Evolutionary conservation across 805 yeast species (phyloP).

Genomic region (Lipomyces lipofer): DNA sequence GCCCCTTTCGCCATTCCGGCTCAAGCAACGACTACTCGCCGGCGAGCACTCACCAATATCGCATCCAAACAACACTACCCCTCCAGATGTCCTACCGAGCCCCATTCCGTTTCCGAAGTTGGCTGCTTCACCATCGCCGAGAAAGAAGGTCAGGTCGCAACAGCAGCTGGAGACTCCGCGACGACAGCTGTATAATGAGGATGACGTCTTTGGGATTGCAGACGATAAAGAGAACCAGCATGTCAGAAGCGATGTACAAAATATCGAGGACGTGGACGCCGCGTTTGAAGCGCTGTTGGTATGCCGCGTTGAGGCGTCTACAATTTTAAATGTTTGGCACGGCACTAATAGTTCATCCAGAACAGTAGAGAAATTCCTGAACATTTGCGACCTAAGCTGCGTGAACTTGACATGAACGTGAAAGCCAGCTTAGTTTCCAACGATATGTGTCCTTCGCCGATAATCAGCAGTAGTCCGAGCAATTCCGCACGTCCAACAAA

Average conservation of each 20-base stretch:
- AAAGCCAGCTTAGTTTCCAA: constrained; percentile 1
- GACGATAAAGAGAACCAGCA: not conserved
- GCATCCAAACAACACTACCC: no score
- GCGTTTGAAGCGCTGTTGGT: constrained; percentile 11
- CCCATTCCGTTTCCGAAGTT: no score
- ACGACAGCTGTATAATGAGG: constrained; percentile 4
- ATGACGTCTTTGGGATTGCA: constrained; percentile 5
- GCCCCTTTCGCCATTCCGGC: no score
- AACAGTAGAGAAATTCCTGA: constrained; percentile 4
- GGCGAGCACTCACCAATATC: no score
- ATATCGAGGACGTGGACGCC: not conserved
- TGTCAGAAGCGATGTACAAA: not conserved
- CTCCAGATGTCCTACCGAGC: no score
- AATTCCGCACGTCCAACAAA: not conserved
- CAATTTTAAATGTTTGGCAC: not conserved
- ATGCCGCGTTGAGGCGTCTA: not conserved
- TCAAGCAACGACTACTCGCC: no score
- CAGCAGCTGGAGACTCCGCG: not conserved
- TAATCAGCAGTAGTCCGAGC: not conserved
- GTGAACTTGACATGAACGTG: constrained; percentile 7
- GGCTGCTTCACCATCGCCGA: no score
- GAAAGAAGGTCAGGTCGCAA: no score
- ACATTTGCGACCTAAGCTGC: constrained; percentile 9
- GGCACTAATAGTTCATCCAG: not conserved
- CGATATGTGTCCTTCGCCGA: constrained; percentile 1